Base-by-base conservation (phyloP, 208 protist genomes). In the Crithidia fasciculata region DNA sequence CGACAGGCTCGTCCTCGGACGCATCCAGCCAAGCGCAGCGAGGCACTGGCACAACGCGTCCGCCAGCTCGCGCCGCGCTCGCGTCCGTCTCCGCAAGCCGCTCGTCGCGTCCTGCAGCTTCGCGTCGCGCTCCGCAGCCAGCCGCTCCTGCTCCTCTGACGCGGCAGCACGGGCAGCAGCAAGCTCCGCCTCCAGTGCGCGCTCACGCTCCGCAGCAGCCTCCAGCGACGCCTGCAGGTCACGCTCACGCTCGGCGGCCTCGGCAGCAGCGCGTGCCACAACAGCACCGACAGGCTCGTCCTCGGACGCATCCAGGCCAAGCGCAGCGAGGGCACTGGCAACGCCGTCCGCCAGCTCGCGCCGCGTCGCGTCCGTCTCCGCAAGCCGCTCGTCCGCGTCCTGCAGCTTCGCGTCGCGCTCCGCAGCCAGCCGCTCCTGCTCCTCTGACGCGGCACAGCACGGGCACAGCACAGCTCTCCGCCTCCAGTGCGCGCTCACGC, bases 191-290 rank as follows among this genome's bases (percentile, higher is more conserved):
- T 55, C 52, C 64, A 56, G 50, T 5, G 18, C 52, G 4, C 39
- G 18, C 39, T 69, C 64, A 16, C 64, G 64, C 52, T 40, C 52
- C 1, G 52, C 47, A 0, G 37, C 56, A 3, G 68, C 68, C 41
- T 73, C 56, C 55, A 70, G 45, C 19, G 13, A 41, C 49, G 43
- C 47, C 62, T 45, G 62, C 58, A 74, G 58, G 0, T 47, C 69
- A 59, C 69, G 69, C 69, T 74, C 69, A 47, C 69, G 69, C 59
- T 74, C 69, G 4, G 59, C 69, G 13, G 59, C 58, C 4, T 18
- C 69, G 47, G 69, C 67, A 6, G 67, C 56, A 13, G 67, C 67
- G 5, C 55, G 67, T 56, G n/a, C 67, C 10, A 72, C 50, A 36
- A 3, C 55, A 5, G 41, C 41, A 6, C 54, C 55, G 1, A 45